Base-by-base conservation (phyloP, 2,329 filamentous ascomycete species). In the Penicillium digitatum region DNA sequence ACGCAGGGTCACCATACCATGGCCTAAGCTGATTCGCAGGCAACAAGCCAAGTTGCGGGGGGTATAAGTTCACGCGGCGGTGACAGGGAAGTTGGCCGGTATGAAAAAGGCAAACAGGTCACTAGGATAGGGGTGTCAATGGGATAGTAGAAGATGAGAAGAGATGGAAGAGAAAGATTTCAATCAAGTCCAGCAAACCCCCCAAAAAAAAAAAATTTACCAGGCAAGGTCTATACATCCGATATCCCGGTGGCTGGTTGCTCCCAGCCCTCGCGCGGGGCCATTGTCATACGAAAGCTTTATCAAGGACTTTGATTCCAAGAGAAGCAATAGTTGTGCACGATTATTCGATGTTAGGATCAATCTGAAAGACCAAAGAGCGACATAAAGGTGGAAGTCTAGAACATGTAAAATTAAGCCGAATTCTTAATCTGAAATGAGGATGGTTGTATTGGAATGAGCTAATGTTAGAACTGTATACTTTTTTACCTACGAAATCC, bases 191-290 rank as follows among this genome's bases (percentile, higher is more conserved):
- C 34, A 47, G 16, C 35, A 49, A 39, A n/a, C 10, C 27, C n/a
- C n/a, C n/a, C n/a, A n/a, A n/a, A n/a, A 20, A 40, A 29, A 29
- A 42, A 37, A 46, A 40, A 46, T 5, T n/a, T n/a, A n/a, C 32
- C 37, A 52, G 50, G 40, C 24, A 50, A 56, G 46, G 39, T 55
- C 56, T 59, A 62, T 64, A 60, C 56, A 50, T 44, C 48, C 48
- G 48, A 60, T 63, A 67, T 61, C 53, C 58, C 56, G 68, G 67
- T 68, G 66, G 68, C 66, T 67, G 64, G 66, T 61, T 61, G 47
- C 58, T 46, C 65, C 62, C 65, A 67, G 64, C 64, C 66, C 63
- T 66, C 63, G 55, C 56, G 56, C 59, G 59, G 56, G 61, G 58
- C 55, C 24, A 48, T 42, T 48, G 48, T 45, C 27, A 45, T 51